These are phyloP conservation scores for Syzygium jambos DNA, from an alignment of 345 rosid genomes.

Conservation along the genomic window DNA sequence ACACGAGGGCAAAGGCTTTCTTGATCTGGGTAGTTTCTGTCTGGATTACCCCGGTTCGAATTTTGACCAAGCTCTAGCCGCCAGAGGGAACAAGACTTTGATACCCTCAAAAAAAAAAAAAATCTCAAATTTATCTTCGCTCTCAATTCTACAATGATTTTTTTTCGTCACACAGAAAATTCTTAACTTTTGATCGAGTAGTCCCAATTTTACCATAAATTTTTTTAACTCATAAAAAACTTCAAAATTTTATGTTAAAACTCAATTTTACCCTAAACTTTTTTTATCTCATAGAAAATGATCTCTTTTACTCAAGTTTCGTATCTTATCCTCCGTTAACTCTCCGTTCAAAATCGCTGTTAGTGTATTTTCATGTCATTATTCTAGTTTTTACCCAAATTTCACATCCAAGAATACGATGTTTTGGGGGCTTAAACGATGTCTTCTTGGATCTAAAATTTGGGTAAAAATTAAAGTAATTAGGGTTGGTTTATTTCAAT, in stretches of 20 bases:
- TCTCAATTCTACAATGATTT: too few relatives aligned
- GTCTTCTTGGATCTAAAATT: too few relatives aligned
- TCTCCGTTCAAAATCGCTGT: fast-evolving
- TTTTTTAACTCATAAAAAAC: too few relatives aligned
- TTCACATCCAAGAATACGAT: too few relatives aligned
- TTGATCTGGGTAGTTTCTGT: background rate
- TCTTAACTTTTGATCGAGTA: too few relatives aligned
- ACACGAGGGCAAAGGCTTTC: background rate
- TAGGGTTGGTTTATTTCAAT: fast-evolving
- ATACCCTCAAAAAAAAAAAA: background rate
- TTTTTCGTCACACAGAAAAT: background rate
- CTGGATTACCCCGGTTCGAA: background rate
- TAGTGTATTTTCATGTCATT: fast-evolving
- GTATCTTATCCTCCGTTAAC: fast-evolving
- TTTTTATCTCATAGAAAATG: background rate
- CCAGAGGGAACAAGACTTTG: background rate
- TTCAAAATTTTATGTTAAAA: too few relatives aligned
- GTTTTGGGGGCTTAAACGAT: too few relatives aligned
- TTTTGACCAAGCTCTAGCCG: background rate
- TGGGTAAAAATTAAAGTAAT: background rate
- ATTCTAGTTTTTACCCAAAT: background rate
- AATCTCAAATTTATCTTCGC: too few relatives aligned
- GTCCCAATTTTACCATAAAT: too few relatives aligned
- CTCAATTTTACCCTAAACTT: too few relatives aligned
- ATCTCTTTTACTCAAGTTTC: too few relatives aligned